These are phyloP conservation scores for Harrya chromipes DNA, from an alignment of 768 basidiomycete species.

Conservation along the genomic window DNA sequence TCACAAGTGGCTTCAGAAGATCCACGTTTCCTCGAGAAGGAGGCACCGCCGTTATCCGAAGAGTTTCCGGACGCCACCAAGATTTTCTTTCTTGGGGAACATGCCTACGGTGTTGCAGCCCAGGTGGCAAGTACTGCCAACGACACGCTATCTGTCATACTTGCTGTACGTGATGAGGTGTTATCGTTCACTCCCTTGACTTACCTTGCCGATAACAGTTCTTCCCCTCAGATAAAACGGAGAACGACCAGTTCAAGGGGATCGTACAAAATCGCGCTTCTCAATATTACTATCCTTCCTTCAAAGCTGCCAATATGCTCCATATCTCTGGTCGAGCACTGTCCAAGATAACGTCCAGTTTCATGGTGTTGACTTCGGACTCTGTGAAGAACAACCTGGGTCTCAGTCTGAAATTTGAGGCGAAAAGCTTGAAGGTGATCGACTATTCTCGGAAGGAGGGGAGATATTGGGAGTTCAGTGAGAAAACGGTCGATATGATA, in stretches of 20 bases:
- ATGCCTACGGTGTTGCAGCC: constrained; percentile 94
- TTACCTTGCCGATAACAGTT: constrained; percentile 47
- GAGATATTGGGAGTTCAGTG: constrained; percentile 89
- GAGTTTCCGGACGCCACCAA: constrained; percentile 90
- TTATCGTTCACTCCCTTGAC: background rate
- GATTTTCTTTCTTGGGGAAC: constrained; percentile 94
- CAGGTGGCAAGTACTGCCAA: constrained; percentile 76
- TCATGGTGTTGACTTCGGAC: constrained; percentile 81
- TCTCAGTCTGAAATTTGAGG: constrained; percentile 94
- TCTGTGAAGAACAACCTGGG: constrained; percentile 86
- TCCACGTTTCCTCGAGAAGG: constrained; percentile 78
- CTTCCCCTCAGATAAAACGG: constrained; percentile 78
- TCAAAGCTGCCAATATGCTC: constrained; percentile 69
- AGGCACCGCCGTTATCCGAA: constrained; percentile 74
- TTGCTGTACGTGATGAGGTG: constrained; percentile 59
- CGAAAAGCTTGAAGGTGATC: constrained; percentile 88
- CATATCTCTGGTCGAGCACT: constrained; percentile 75
- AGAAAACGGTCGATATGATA: constrained; percentile 78
- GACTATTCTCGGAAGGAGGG: constrained; percentile 87
- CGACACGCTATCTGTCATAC: constrained; percentile 69
- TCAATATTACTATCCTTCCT: constrained; percentile 73
- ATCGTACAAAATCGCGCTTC: constrained; percentile 52
- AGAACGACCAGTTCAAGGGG: constrained; percentile 74
- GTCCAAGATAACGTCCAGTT: constrained; percentile 89
- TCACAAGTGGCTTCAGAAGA: constrained; percentile 83